Percentiles rank a stretch among this genome's conserved stretches.
phyloP scores from a whole-genome alignment of 768 basidiomycete genomes.

The Mycena floridula region DNA sequence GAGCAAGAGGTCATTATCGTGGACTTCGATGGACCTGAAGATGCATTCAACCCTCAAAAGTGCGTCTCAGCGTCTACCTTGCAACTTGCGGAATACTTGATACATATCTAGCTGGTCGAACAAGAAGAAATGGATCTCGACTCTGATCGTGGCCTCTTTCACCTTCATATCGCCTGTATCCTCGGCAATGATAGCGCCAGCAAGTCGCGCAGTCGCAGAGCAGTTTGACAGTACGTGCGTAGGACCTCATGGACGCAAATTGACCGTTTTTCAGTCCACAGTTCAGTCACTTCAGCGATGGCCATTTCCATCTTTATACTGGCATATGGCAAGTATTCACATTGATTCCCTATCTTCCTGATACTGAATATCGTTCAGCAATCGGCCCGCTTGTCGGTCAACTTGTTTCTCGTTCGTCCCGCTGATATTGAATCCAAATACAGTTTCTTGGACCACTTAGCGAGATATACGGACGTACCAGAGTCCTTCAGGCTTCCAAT shows the following conservation, averaged over 20 bases:
- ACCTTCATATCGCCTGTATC: conserved; percentile 66
- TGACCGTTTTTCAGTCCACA: background rate
- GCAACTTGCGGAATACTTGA: background rate
- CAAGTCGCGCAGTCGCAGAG: conserved; percentile 38
- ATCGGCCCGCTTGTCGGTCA: conserved; percentile 43
- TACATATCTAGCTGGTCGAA: conserved; percentile 44
- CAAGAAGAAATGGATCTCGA: conserved; percentile 57
- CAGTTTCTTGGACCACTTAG: conserved; percentile 55
- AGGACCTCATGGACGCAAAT: background rate
- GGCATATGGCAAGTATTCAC: conserved; percentile 44
- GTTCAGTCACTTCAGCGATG: conserved; percentile 40
- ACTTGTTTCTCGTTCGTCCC: background rate
- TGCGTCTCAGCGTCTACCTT: conserved; percentile 14
- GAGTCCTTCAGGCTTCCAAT: conserved; percentile 57
- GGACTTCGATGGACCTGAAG: conserved; percentile 59
- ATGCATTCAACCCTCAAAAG: conserved; percentile 57
- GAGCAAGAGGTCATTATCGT: conserved; percentile 28
- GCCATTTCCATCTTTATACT: conserved; percentile 54
- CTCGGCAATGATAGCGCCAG: conserved; percentile 73
- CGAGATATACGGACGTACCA: conserved; percentile 65
- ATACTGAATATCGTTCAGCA: conserved; percentile 25
- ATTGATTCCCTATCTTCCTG: background rate
- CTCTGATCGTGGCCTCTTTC: conserved; percentile 57
- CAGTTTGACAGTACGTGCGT: background rate
- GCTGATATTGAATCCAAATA: background rate